These are phyloP conservation scores for Amorphotheca resinae DNA, from an alignment of 495 filamentous ascomycete species.

Conservation along the genomic window DNA sequence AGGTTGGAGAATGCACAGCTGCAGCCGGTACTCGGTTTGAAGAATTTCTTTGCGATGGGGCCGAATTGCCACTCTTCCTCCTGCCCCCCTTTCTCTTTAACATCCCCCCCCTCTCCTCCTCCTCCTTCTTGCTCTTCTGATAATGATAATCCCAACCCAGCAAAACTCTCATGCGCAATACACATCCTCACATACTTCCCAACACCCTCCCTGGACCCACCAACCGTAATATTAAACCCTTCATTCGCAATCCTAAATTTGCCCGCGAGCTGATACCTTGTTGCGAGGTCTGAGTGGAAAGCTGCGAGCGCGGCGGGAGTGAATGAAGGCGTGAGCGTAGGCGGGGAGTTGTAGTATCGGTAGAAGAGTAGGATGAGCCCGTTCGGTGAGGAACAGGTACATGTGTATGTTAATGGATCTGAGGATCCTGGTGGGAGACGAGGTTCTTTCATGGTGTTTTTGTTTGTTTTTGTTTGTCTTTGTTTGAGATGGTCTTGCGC, in stretches of 20 bases:
- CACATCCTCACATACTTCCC: conserved; percentile 13
- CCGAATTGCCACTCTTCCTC: too few species aligned
- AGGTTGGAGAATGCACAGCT: conserved; percentile 14
- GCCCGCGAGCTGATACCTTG: conserved; percentile 8
- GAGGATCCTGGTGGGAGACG: conserved; percentile 12
- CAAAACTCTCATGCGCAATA: conserved; percentile 16
- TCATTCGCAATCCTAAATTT: conserved; percentile 18
- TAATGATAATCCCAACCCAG: conserved; percentile 5
- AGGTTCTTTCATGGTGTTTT: conserved; percentile 5
- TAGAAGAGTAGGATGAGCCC: conserved; percentile 21
- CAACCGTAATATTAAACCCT: conserved; percentile 22
- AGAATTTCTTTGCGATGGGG: conserved; percentile 10
- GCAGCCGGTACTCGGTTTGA: conserved; percentile 18
- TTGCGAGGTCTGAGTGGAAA: conserved; percentile 9
- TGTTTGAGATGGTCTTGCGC: background rate
- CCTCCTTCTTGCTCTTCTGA: conserved; percentile 3
- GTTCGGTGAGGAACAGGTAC: conserved; percentile 10
- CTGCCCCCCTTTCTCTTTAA: too few species aligned
- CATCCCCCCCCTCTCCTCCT: too few species aligned
- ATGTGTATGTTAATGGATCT: conserved; percentile 20
- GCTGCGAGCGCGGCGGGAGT: conserved; percentile 1
- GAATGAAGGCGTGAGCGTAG: background rate
- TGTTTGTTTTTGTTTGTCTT: background rate
- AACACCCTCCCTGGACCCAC: conserved; percentile 12
- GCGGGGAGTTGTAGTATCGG: conserved; percentile 12